Conservation (phyloP, 441 rosid species). For the Lepidium campestre region DNA sequence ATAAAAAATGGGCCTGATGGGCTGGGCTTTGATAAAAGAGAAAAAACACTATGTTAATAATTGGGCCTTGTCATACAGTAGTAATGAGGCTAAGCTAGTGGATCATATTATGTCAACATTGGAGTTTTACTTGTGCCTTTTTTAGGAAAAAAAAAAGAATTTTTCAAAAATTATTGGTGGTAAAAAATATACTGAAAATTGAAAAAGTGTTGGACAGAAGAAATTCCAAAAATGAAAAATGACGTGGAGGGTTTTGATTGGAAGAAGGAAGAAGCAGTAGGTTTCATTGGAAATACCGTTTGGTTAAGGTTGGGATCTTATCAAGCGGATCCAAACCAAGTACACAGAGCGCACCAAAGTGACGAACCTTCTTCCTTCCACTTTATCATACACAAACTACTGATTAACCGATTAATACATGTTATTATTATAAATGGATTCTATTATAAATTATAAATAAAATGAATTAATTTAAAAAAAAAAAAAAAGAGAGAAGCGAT, state of each 20-base stretch:
- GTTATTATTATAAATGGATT: neutral
- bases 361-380: neutral
- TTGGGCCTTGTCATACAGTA: too few relatives aligned
- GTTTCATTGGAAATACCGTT: conserved; percentile 5
- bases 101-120: too few relatives aligned
- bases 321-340: neutral
- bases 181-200: neutral
- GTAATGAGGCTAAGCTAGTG: too few relatives aligned
- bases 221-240: neutral
- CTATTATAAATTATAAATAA: neutral
- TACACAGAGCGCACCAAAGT: neutral
- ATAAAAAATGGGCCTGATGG: too few relatives aligned
- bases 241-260: conserved; percentile 9
- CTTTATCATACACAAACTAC: neutral
- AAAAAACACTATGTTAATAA: too few relatives aligned
- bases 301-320: conserved; percentile 7
- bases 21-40: too few relatives aligned
- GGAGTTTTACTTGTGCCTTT: too few relatives aligned
- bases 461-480: neutral
- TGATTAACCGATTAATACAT: neutral
- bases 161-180: too few relatives aligned
- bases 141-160: too few relatives aligned
- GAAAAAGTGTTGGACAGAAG: neutral
- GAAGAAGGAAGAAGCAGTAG: neutral
- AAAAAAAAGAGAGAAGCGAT: conserved; percentile 2